A percentile compares a stretch with the other conserved stretches of the same genome.
These are phyloP conservation scores for Vigna angularis DNA, from an alignment of 306 rosid species.

Conservation along the genomic window DNA sequence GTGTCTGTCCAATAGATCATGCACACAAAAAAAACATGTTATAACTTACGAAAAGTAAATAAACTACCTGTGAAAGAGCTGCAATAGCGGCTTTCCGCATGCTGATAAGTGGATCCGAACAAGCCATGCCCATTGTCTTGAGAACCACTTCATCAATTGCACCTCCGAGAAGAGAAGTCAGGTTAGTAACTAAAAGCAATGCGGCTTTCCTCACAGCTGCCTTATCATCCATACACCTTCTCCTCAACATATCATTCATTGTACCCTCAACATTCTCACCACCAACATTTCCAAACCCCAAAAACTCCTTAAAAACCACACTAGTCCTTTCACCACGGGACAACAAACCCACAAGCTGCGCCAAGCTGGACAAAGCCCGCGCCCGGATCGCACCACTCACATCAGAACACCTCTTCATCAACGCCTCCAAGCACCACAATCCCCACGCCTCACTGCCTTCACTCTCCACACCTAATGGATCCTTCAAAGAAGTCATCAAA, in stretches of 20 bases:
- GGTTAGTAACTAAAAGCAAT: constrained; percentile 71
- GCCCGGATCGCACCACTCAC: constrained; percentile 66
- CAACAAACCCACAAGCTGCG: constrained; percentile 72
- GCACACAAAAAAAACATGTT: not conserved
- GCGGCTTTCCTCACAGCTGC: constrained; percentile 94
- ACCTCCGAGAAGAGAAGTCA: constrained; percentile 70
- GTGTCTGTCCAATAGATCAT: not conserved
- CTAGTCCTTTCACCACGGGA: constrained; percentile 49
- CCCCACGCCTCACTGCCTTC: constrained; percentile 65
- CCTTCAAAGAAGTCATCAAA: constrained; percentile 57
- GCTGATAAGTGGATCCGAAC: constrained; percentile 94
- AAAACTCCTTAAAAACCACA: constrained; percentile 59
- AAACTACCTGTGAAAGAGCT: constrained; percentile 81
- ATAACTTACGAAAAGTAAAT: not conserved
- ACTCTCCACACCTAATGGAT: constrained; percentile 64
- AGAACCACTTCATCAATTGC: constrained; percentile 80
- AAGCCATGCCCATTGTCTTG: constrained; percentile 80
- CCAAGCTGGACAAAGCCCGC: constrained; percentile 76
- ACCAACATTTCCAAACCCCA: constrained; percentile 62
- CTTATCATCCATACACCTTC: constrained; percentile 90
- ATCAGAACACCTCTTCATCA: constrained; percentile 87
- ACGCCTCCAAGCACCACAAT: constrained; percentile 72
- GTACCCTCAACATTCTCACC: constrained; percentile 46
- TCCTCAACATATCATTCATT: constrained; percentile 63
- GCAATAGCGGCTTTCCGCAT: constrained; percentile 80